Base-by-base conservation (phyloP, 1,139 yeast genomes). In the Saccharomyces hybrid region DNA sequence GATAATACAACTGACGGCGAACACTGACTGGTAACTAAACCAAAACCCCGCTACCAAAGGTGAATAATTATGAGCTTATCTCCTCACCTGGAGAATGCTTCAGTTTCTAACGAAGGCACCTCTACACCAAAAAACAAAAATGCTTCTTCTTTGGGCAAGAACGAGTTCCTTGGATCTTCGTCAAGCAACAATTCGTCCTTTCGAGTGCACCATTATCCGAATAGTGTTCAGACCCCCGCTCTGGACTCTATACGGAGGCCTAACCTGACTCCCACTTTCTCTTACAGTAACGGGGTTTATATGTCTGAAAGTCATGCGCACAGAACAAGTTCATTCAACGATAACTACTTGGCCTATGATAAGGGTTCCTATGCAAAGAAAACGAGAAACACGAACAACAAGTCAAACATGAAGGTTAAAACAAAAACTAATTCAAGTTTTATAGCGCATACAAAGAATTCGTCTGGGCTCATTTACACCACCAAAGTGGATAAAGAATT, bases 401-500 rank as follows among this genome's bases (percentile, higher is more conserved):
- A 23, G 28, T 34, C 11, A 50, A 49, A 46, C 27, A 46, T 9
- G 20, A 46, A 26, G 4, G 49, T 14, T n/a, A 31, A 29, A 23
- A 42, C 44, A 16, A 38, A 23, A 38, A 29, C 7, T 34, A 44
- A 48, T 14, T 34, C 13, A 1, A 44, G 4, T 20, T 3, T 14
- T 5, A 50, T 8, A 6, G n/a, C 48, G 26, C 29, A 25, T n/a
- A 46, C 41, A 27, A 51, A 28, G 23, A 56, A 57, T 44, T 58
- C 63, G 1, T 56, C 67, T 1, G 68, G 68, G 3, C 56, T 61
- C 8, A 20, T 56, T 9, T 64, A 61, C 50, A 55, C 58, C 13
- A 48, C 55, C 2, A 56, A 58, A 28, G 57, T 59, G 5, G 53
- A 58, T 20, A 61, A 61, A 48, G 71, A 68, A 47, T 54, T 68